phyloP scores from a whole-genome alignment of 2,329 filamentous ascomycete species.

The Daldinia sp. region DNA sequence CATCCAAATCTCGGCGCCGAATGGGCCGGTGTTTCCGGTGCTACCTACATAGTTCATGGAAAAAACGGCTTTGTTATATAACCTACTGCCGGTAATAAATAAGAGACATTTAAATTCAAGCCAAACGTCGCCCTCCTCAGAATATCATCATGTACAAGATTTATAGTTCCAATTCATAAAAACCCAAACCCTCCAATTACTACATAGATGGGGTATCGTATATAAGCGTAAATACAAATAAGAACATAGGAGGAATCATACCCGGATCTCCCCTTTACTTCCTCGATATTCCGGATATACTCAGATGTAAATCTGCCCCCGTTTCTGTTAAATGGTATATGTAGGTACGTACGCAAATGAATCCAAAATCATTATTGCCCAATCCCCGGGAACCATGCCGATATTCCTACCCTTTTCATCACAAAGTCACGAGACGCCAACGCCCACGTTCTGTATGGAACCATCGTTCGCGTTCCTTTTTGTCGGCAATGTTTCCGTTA shows the following conservation, averaged over 20 bases:
- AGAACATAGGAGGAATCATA: not conserved
- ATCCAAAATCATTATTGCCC: not conserved
- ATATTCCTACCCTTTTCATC: conserved; percentile 3
- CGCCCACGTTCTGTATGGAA: conserved; percentile 59
- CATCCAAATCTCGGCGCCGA: conserved; percentile 28
- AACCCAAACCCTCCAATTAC: not conserved
- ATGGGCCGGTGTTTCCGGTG: conserved; percentile 10
- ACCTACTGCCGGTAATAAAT: too few species aligned
- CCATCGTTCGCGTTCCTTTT: conserved; percentile 59
- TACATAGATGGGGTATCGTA: conserved; percentile 4
- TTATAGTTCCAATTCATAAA: not conserved
- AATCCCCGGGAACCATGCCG: not conserved
- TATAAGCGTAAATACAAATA: not conserved
- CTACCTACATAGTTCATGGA: too few species aligned
- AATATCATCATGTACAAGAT: not conserved
- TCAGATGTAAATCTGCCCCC: not conserved
- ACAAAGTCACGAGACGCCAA: conserved; percentile 48
- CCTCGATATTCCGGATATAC: not conserved
- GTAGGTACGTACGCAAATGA: conserved; percentile 3
- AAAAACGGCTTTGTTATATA: not conserved
- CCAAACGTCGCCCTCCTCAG: not conserved
- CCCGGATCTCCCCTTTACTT: not conserved
- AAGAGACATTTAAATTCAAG: not conserved
- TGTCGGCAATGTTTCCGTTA: conserved; percentile 46
- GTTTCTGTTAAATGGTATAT: conserved; percentile 20